phyloP scores from a whole-genome alignment of 2,329 filamentous ascomycete species.

The Sclerotinia subarctica region DNA sequence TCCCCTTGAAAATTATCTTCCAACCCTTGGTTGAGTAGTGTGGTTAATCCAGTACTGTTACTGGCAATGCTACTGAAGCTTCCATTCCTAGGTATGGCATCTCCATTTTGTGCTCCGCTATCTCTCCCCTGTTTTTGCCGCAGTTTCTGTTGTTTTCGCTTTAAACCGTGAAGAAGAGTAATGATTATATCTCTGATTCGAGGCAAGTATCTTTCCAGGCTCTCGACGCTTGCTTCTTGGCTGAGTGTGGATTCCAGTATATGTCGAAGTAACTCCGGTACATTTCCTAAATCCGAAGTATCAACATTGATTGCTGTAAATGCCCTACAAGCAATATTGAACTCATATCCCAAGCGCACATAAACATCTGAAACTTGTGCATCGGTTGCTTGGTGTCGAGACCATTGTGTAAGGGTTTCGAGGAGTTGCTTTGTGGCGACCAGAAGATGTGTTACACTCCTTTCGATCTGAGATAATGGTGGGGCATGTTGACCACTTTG shows the following conservation, averaged over 20 bases:
- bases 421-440: slow-evolving; percentile 97
- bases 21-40: slow-evolving; percentile 55
- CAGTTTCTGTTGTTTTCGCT: slow-evolving; percentile 93
- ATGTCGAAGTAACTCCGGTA: slow-evolving; percentile 82
- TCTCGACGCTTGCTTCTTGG: slow-evolving; percentile 91
- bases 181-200: slow-evolving; percentile 98
- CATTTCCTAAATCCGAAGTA: slow-evolving; percentile 88
- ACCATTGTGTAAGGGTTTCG: slow-evolving; percentile 97
- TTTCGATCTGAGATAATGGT: slow-evolving; percentile 87
- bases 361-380: slow-evolving; percentile 97
- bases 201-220: slow-evolving; percentile 88
- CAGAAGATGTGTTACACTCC: slow-evolving; percentile 95
- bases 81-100: slow-evolving; percentile 43
- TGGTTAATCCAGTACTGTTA: slow-evolving; percentile 55
- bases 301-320: slow-evolving; percentile 98
- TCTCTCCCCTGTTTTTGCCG: slow-evolving; percentile 60
- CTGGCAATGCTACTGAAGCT: slow-evolving; percentile 59
- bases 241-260: slow-evolving; percentile 96
- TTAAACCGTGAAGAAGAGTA: slow-evolving; percentile 90
- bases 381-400: slow-evolving; percentile 84
- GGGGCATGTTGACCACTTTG: slow-evolving; percentile 30
- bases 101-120: slow-evolving; percentile 27
- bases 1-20: slow-evolving; percentile 32
- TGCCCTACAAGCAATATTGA: slow-evolving; percentile 96
- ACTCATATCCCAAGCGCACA: slow-evolving; percentile 94